Conservation (phyloP, 768 basidiomycete species). For the Tulasnella sp. region DNA sequence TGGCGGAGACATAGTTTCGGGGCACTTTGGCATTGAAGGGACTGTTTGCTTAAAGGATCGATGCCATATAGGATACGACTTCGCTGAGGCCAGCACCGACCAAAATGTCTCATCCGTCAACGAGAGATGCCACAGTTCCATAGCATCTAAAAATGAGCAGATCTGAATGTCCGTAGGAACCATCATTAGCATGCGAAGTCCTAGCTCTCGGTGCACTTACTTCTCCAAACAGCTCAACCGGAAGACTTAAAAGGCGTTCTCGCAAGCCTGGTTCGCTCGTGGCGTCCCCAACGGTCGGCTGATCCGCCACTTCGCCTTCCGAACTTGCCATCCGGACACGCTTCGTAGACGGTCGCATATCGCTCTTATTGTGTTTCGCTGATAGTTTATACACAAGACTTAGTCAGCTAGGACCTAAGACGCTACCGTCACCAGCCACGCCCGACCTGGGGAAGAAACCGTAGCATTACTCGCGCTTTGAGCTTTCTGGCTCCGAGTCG, state of each 20-base stretch:
- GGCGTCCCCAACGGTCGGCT: neutral
- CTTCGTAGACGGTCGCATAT: neutral
- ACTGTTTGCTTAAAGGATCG: neutral
- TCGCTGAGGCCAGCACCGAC: neutral
- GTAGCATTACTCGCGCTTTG: neutral
- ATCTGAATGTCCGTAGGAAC: neutral
- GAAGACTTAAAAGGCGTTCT: neutral
- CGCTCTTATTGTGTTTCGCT: neutral
- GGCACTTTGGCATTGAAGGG: neutral
- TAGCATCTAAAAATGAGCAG: neutral
- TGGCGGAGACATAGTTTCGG: neutral
- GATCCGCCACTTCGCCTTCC: neutral
- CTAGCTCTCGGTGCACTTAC: neutral
- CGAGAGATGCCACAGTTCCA: neutral
- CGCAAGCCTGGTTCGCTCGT: neutral
- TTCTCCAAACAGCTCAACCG: neutral
- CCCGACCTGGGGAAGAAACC: neutral
- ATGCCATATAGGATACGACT: neutral
- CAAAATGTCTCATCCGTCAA: neutral
- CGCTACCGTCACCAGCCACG: neutral
- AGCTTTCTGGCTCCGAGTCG: neutral
- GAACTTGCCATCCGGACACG: neutral
- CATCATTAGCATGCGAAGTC: neutral
- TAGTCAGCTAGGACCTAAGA: neutral
- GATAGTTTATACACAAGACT: neutral